phyloP scores from a whole-genome alignment of 1,284 basidiomycete genomes.

The Pyrrhoderma lamaoense region DNA sequence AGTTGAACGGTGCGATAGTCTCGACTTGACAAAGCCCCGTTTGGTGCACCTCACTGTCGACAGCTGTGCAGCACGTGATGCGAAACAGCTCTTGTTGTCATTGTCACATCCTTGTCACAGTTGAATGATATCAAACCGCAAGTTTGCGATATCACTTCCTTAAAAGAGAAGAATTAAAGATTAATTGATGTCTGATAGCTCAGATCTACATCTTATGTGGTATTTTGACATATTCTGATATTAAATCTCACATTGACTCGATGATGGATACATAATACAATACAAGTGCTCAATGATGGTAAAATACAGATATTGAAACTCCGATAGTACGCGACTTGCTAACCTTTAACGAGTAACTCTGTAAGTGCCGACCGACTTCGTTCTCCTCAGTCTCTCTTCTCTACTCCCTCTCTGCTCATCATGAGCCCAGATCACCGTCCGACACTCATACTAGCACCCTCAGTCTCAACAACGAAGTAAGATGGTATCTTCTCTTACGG shows the following conservation, averaged over 20 bases:
- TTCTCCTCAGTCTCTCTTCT: neutral
- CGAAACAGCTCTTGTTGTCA: too few relatives aligned
- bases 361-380: neutral
- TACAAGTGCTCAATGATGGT: too few relatives aligned
- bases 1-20: neutral
- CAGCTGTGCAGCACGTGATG: neutral
- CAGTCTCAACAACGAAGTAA: slow-evolving; percentile 19
- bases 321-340: neutral
- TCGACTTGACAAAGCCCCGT: too few relatives aligned
- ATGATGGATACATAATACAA: too few relatives aligned
- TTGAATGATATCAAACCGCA: neutral
- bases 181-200: too few relatives aligned
- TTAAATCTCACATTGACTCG: too few relatives aligned
- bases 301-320: too few relatives aligned
- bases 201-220: too few relatives aligned
- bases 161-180: too few relatives aligned
- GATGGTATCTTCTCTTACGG: slow-evolving; percentile 9
- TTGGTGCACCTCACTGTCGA: neutral
- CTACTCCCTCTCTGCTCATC: slow-evolving; percentile 6
- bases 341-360: neutral
- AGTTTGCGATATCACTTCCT: neutral
- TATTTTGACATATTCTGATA: too few relatives aligned
- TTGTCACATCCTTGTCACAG: neutral
- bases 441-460: slow-evolving; percentile 15
- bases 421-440: slow-evolving; percentile 18